Percentiles rank a stretch among this genome's conserved stretches.
These are phyloP conservation scores for Trichoderma sp. DNA, from an alignment of 2,329 filamentous ascomycete genomes.

Conservation along the genomic window DNA sequence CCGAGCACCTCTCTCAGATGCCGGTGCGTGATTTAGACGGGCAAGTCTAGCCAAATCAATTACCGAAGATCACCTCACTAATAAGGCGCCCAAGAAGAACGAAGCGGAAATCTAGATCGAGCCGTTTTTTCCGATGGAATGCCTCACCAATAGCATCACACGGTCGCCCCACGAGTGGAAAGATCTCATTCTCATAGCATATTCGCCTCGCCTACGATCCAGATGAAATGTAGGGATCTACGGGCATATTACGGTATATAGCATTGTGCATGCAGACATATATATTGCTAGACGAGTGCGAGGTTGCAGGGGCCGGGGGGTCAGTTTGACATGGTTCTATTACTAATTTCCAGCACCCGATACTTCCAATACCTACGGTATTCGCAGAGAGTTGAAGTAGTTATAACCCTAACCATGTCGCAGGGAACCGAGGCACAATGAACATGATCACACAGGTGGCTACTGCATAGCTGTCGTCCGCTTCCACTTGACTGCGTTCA, in stretches of 20 bases:
- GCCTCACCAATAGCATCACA: conserved; percentile 3
- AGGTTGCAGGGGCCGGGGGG: neutral
- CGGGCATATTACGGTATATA: conserved; percentile 6
- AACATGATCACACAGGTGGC: neutral
- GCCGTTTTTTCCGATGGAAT: neutral
- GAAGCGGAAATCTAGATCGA: neutral
- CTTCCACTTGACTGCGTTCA: neutral
- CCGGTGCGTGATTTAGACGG: neutral
- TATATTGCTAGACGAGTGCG: neutral
- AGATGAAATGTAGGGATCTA: neutral
- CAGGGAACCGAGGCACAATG: neutral
- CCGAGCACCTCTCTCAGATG: neutral
- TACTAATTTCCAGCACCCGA: neutral
- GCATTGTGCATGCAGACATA: neutral
- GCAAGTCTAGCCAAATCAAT: conserved; percentile 1
- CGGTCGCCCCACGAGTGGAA: neutral
- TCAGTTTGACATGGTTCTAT: neutral
- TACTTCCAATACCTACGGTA: neutral
- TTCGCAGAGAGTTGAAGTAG: neutral
- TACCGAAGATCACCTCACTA: neutral
- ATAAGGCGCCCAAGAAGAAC: neutral
- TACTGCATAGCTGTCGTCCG: neutral
- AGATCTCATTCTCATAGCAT: neutral
- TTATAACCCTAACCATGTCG: neutral
- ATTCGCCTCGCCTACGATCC: neutral